Evolutionary conservation across 495 filamentous ascomycete species (phyloP), one percentile per base, ranked within the genome.

Genomic region (Halenospora varia): DNA sequence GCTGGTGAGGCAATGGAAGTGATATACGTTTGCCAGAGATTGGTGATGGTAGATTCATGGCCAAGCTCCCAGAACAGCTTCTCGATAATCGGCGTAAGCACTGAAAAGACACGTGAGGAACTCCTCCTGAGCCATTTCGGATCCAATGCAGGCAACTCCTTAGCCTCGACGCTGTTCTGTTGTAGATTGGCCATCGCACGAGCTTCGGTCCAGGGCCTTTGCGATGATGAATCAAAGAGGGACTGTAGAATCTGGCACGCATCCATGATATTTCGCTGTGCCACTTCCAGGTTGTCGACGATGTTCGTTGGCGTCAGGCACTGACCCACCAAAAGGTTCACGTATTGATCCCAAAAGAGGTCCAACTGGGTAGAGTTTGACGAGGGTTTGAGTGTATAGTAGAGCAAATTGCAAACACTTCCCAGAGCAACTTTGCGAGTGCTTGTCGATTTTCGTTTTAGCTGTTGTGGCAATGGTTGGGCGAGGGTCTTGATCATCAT

Each of bases 121-220:
- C 86, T 87, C 51, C 80, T 84, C 57, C 93, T 83, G n/a, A 95
- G 73, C 94, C 94, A 98, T 75, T 86, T 89, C 9, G 88, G 76
- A 67, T 97, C 90, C 11, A 96, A 69, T 2, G 82, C 69, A 15
- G 90, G 89, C 15, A 98, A 74, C 60, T 96, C 90, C 25, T 86
- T 84, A 0, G 83, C 72, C 39, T 79, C 78, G 35, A 92, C 73
- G 46, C 69, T 70, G 2, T 76, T 70, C 3, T 53, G 47, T 15
- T 56, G 47, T 1, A 57, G 17, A 13, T 55, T 74, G 22, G 86
- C 81, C 50, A 84, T 78, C 8, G 88, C 84, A 29, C 84, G 82
- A 45, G 84, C 82, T 50, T 87, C 87, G 26, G 76, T 82, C 93
- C 93, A 98, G 11, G 80, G 58, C 24, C 85, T 85, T 10, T 77